Evolutionary conservation across 192 early-diverging fungal genomes (phyloP).

Genomic region (Dissophora globulifera): DNA sequence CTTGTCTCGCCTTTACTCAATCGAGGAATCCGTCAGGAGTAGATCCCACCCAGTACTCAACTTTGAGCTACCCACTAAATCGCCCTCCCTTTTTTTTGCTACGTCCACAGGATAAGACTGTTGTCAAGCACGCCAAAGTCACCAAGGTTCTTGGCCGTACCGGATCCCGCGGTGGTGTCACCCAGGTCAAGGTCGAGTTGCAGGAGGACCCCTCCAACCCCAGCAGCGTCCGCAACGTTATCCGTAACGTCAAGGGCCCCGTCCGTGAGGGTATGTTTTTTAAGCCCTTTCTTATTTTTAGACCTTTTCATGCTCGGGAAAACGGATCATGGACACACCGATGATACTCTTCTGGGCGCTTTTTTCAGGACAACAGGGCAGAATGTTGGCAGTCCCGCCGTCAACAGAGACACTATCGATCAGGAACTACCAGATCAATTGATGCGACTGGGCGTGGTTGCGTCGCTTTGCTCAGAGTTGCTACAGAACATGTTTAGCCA

Average conservation of each 20-base stretch:
- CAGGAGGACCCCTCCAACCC: slow-evolving; percentile 87
- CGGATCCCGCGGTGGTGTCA: slow-evolving; percentile 99
- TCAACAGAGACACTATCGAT: too few relatives aligned
- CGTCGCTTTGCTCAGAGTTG: too few relatives aligned
- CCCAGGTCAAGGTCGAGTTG: slow-evolving; percentile 99
- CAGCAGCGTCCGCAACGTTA: slow-evolving; percentile 83
- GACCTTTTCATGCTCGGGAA: not conserved
- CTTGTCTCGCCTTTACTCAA: too few relatives aligned
- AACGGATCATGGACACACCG: too few relatives aligned
- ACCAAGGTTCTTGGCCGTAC: slow-evolving; percentile 98
- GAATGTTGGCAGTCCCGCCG: too few relatives aligned
- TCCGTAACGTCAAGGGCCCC: slow-evolving; percentile 99
- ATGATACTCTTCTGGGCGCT: too few relatives aligned
- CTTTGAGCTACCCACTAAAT: not conserved
- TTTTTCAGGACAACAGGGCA: too few relatives aligned
- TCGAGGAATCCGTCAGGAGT: not conserved
- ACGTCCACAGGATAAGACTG: slow-evolving; percentile 37
- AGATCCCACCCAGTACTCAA: not conserved
- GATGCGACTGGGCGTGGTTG: too few relatives aligned
- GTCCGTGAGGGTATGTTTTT: slow-evolving; percentile 80
- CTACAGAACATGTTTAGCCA: too few relatives aligned
- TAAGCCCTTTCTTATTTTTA: not conserved
- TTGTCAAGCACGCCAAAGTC: slow-evolving; percentile 93
- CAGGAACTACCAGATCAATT: too few relatives aligned
- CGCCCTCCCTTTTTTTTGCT: not conserved